phyloP scores from a whole-genome alignment of 441 rosid genomes.

The Pelargonium fulgidum region DNA sequence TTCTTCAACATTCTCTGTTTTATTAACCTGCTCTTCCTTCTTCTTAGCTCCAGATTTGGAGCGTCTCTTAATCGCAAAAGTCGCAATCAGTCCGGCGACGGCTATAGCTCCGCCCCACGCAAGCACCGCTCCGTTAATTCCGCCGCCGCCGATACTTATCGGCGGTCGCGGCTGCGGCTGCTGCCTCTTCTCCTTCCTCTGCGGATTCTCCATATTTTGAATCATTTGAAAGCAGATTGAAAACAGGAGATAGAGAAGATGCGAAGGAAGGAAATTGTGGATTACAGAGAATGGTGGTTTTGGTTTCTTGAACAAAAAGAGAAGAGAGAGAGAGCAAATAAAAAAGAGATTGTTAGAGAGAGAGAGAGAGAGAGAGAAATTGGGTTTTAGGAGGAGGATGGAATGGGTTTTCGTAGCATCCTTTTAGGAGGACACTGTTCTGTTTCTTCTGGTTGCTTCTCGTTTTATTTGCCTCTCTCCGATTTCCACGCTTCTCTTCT shows the following conservation, averaged over 20 bases:
- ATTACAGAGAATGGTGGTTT: too few relatives aligned
- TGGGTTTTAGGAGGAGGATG: background rate
- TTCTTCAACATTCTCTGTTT: background rate
- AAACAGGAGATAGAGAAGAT: background rate
- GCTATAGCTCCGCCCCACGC: constrained; percentile 42
- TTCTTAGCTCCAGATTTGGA: background rate
- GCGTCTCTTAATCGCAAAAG: constrained; percentile 22
- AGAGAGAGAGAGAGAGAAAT: background rate
- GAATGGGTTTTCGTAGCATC: background rate
- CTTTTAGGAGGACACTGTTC: background rate
- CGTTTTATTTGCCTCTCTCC: background rate
- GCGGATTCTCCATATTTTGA: background rate
- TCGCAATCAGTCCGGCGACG: constrained; percentile 34
- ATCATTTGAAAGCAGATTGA: background rate
- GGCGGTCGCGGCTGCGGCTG: background rate
- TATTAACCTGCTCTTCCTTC: background rate
- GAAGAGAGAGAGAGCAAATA: background rate
- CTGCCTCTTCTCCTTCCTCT: background rate
- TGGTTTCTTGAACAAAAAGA: too few relatives aligned
- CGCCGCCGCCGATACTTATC: constrained; percentile 13
- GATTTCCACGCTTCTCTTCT: background rate
- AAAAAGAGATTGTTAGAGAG: background rate
- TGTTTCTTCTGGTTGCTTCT: background rate
- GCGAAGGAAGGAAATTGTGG: too few relatives aligned
- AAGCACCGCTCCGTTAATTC: constrained; percentile 28